Percentiles rank a stretch among this genome's conserved stretches.
Conservation (phyloP, 495 filamentous ascomycete species). For the Xylaria castorea region DNA sequence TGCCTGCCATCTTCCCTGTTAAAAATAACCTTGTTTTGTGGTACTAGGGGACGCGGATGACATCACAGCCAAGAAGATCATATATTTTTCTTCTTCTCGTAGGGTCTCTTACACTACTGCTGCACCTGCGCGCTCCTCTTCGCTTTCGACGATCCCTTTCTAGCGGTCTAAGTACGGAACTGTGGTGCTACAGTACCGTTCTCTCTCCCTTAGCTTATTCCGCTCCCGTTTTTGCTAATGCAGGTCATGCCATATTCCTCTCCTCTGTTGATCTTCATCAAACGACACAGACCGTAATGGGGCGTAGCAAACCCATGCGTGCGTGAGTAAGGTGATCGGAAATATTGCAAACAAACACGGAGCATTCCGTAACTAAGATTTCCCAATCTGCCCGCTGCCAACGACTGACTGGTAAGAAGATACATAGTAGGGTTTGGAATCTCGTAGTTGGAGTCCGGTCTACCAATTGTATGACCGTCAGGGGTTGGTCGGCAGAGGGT, state of each 20-base stretch:
- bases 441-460: neutral
- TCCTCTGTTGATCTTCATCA: slow-evolving; percentile 17
- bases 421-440: slow-evolving; percentile 2
- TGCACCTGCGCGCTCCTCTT: neutral
- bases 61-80: slow-evolving; percentile 17
- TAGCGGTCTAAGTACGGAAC: slow-evolving; percentile 18
- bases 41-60: slow-evolving; percentile 8
- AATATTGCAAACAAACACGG: neutral
- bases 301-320: neutral
- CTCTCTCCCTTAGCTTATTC: neutral
- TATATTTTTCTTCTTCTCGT: neutral
- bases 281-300: neutral
- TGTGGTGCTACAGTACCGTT: neutral
- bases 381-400: neutral
- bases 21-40: slow-evolving; percentile 16
- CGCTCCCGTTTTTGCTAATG: neutral
- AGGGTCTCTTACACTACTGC: neutral
- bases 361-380: neutral
- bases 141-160: slow-evolving; percentile 7
- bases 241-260: neutral
- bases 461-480: slow-evolving; percentile 3
- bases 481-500: neutral
- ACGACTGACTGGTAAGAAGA: slow-evolving; percentile 7
- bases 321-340: neutral
- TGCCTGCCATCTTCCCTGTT: slow-evolving; percentile 4